Evolutionary conservation across 495 filamentous ascomycete species (phyloP).

Genomic region (Xylaria bambusicola): DNA sequence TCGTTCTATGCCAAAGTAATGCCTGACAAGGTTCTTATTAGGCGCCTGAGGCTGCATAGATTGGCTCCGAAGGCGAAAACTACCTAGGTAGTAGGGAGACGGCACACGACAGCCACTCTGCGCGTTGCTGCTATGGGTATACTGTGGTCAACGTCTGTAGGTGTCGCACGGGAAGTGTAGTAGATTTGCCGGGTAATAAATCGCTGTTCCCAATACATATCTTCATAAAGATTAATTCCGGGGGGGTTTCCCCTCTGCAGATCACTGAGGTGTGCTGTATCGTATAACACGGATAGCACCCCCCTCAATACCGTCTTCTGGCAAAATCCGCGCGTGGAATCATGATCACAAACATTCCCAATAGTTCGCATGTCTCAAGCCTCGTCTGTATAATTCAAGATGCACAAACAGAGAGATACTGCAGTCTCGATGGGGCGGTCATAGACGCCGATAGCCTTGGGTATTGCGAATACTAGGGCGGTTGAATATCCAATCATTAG

Average conservation of each 20-base stretch:
- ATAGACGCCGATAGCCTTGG: constrained; percentile 8
- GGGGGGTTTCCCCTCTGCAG: constrained; percentile 1
- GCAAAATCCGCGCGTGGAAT: background rate
- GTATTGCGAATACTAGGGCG: background rate
- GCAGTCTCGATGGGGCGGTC: constrained; percentile 7
- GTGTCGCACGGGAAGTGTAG: background rate
- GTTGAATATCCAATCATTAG: background rate
- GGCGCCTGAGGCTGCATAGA: constrained; percentile 3
- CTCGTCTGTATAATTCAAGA: constrained; percentile 5
- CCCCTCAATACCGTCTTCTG: background rate
- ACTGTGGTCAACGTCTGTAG: background rate
- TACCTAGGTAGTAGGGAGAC: background rate
- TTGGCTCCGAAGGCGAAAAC: constrained; percentile 1
- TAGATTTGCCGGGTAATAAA: constrained; percentile 18
- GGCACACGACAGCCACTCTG: background rate
- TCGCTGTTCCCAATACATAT: constrained; percentile 3
- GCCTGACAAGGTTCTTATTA: constrained; percentile 14
- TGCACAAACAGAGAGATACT: constrained; percentile 1
- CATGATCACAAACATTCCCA: background rate
- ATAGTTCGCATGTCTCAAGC: constrained; percentile 2
- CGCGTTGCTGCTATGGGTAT: background rate
- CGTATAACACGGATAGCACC: constrained; percentile 7
- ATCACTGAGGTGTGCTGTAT: constrained; percentile 5
- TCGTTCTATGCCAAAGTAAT: no score
- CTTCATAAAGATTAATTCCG: constrained; percentile 16